Evolutionary conservation across 257 asterid genomes (phyloP), one percentile per base, ranked within the genome.

Genomic region (Ajuga chamaepitys): DNA sequence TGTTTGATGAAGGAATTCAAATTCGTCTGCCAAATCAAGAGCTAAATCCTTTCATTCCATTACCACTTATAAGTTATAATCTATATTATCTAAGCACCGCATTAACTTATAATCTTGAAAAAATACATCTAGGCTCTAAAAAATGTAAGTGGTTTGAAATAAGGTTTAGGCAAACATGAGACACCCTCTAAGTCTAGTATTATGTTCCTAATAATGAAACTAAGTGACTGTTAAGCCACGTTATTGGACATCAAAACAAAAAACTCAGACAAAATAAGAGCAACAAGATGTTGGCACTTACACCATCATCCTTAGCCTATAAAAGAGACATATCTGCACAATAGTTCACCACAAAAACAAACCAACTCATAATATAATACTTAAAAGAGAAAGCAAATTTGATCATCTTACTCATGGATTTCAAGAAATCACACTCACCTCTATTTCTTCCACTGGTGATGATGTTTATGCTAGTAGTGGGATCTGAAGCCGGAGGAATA

Each of bases 401-500:
- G 0, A 30, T 30, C 1, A 35, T 4, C 41, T 14, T 21, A 54
- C 10, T 3, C 4, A 80, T 76, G 85, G 74, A 64, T 67, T 60
- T 76, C 61, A 76, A 66, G 68, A 76, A 63, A 58, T 53, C 76
- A 26, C 12, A 18, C 45, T 53, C 53, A 22, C 14, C 62, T 37
- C 8, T 59, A 11, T 21, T 73, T 32, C 66, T 63, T 52, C 9
- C 75, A 37, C 40, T 72, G 13, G 42, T 60, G 38, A 38, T 60
- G 38, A 38, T 80, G 50, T 68, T 77, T 42, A 62, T 68, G 68
- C 66, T 77, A 7, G 80, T 68, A 54, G 80, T 61, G 42, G 76
- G 74, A 17, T 75, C 78, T n/a, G 74, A 81, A 58, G 88, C 82
- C 20, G 88, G 88, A 58, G 75, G 82, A 25, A 84, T 86, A 9